Evolutionary conservation across 768 basidiomycete species (phyloP), one percentile per base, ranked within the genome.

Genomic region (Rhodotorula babjevae): DNA sequence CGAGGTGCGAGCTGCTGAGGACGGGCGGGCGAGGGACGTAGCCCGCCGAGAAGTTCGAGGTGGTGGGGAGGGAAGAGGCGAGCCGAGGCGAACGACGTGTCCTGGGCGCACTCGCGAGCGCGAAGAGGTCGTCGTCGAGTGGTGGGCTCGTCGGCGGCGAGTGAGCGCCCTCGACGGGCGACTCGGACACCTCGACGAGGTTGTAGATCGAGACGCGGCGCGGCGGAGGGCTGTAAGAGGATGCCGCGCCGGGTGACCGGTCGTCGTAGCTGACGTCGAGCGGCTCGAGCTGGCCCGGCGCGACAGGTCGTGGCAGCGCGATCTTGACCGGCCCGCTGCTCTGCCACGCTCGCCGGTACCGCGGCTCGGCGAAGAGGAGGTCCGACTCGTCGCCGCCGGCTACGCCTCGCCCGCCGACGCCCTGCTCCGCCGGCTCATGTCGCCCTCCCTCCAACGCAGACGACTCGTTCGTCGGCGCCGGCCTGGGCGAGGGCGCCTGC

Each of bases 181-280:
- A 5, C 12, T 46, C 5, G n/a, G 53, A 40, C 1, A 44, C 65
- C 40, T 66, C 60, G 14, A 46, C 31, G 16, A 71, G 65, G 16
- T 27, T n/a, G 31, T 40, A 31, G 65, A 66, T 40, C 31, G 53
- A 16, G 27, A 57, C 40, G 1, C 65, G 62, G 27, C 67, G 59
- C 0, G 67, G 44, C 12, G 67, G 56, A 6, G 66, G 62, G 12
- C 31, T 58, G 61, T 71, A 71, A 12, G 67, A 62, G 59, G 60
- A 65, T 25, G 27, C 52, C 12, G 21, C 36, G 31, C 25, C 27
- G 36, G 65, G 33, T 16, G 62, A 44, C 42, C 63, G 49, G 33
- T 59, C 14, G 21, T 65, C 65, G n/a, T 71, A 60, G 33, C 29
- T 59, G 49, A 65, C 44, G 18, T 63, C 69, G 40, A 65, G 61